A percentile compares a stretch with the other conserved stretches of the same genome.
phyloP scores from a whole-genome alignment of 768 basidiomycete genomes.

The Porphyrellus cyaneotinctus region DNA sequence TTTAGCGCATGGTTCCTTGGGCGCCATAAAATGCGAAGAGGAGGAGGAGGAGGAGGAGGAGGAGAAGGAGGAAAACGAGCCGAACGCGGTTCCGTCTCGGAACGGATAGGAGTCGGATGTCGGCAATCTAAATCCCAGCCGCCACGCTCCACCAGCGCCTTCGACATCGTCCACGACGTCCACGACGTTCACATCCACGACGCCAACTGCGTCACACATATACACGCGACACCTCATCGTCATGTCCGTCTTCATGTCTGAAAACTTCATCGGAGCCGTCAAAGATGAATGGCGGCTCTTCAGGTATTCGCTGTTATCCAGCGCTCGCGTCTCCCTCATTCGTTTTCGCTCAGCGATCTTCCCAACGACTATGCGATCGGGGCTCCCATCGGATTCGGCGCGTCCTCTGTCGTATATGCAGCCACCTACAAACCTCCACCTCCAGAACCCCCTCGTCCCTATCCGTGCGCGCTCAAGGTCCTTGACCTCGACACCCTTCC shows the following conservation, averaged over 20 bases:
- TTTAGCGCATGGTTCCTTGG: slow-evolving; percentile 61
- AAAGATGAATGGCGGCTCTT: slow-evolving; percentile 80
- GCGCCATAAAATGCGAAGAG: slow-evolving; percentile 47
- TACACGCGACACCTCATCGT: not conserved
- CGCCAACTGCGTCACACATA: not conserved
- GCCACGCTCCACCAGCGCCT: not conserved
- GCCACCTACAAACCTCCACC: slow-evolving; percentile 57
- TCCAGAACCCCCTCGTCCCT: slow-evolving; percentile 33
- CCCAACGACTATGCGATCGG: slow-evolving; percentile 72
- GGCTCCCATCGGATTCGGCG: slow-evolving; percentile 81
- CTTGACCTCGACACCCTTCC: slow-evolving; percentile 81
- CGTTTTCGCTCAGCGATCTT: slow-evolving; percentile 47
- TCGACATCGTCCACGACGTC: not conserved
- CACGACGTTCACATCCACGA: not conserved
- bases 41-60: not conserved
- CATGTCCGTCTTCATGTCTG: slow-evolving; percentile 22
- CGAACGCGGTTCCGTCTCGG: slow-evolving; percentile 22
- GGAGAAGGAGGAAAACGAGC: not conserved
- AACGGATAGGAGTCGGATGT: slow-evolving; percentile 5
- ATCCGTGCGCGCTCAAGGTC: slow-evolving; percentile 82
- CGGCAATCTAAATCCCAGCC: not conserved
- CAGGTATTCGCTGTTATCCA: slow-evolving; percentile 44
- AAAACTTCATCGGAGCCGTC: slow-evolving; percentile 72
- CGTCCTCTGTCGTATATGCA: slow-evolving; percentile 86
- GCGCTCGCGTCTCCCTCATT: not conserved